Evolutionary conservation across 2,329 filamentous ascomycete genomes (phyloP).

Genomic region (Nothomitra cinnamomea): DNA sequence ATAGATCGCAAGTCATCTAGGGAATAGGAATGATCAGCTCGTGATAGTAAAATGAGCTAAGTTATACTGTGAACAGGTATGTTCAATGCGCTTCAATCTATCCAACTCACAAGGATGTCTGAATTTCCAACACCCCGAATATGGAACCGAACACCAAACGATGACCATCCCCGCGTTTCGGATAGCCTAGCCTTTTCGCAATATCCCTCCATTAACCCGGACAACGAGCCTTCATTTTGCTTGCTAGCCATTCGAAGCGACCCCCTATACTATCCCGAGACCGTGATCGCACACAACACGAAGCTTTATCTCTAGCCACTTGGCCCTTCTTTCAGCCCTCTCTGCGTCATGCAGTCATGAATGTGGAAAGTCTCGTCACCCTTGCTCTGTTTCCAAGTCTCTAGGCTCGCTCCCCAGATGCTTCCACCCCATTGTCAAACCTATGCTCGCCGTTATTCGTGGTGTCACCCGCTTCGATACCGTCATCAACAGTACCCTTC

Average conservation of each 20-base stretch:
- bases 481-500: slow-evolving; percentile 22
- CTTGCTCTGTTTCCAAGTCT: neutral
- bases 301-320: no score
- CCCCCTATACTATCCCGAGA: neutral
- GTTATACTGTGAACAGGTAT: neutral
- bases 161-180: no score
- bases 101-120: no score
- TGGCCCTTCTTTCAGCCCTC: neutral
- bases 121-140: no score
- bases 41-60: neutral
- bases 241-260: no score
- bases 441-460: neutral
- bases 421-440: neutral
- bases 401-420: neutral
- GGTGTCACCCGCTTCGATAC: slow-evolving; percentile 5
- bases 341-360: neutral
- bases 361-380: neutral
- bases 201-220: no score
- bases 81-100: no score
- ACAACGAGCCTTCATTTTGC: no score
- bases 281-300: neutral
- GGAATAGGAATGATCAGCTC: neutral
- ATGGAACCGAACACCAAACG: no score
- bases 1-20: neutral
- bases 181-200: no score